phyloP scores from a whole-genome alignment of 805 yeast genomes.

The Maudiozyma serrabonitensis region DNA sequence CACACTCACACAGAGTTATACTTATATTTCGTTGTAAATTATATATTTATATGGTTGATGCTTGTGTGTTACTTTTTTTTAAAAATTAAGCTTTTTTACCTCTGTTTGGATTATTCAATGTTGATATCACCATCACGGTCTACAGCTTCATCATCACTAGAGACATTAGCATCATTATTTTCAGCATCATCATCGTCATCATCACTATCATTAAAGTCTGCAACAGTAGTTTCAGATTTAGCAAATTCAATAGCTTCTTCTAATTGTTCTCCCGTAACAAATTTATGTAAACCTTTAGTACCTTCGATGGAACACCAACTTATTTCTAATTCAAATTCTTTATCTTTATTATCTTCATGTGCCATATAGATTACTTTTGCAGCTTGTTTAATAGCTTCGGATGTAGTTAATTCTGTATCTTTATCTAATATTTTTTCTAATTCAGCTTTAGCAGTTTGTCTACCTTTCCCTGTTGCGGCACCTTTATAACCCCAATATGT shows the following conservation, averaged over 20 bases:
- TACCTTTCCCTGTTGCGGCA: constrained; percentile 96
- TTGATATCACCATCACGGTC: constrained; percentile 12
- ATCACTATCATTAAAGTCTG: constrained; percentile 17
- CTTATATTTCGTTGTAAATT: not conserved
- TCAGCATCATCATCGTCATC: constrained; percentile 8
- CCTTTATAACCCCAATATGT: constrained; percentile 95
- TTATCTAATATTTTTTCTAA: constrained; percentile 62
- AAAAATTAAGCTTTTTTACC: not conserved
- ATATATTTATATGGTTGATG: not conserved
- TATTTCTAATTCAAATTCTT: constrained; percentile 90
- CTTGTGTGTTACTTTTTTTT: not conserved
- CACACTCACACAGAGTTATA: no score
- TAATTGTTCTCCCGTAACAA: constrained; percentile 69
- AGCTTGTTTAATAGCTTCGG: constrained; percentile 85
- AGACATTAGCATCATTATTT: constrained; percentile 16
- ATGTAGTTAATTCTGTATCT: constrained; percentile 42
- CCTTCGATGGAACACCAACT: constrained; percentile 76
- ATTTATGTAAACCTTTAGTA: constrained; percentile 71
- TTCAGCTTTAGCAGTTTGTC: constrained; percentile 96
- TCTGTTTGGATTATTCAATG: not conserved
- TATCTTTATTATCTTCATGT: constrained; percentile 96
- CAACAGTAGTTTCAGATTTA: constrained; percentile 51
- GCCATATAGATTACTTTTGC: constrained; percentile 89
- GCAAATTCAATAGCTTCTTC: constrained; percentile 81
- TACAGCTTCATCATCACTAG: constrained; percentile 4